Conservation (phyloP, 805 yeast species). For the Candida qinlingensis region DNA sequence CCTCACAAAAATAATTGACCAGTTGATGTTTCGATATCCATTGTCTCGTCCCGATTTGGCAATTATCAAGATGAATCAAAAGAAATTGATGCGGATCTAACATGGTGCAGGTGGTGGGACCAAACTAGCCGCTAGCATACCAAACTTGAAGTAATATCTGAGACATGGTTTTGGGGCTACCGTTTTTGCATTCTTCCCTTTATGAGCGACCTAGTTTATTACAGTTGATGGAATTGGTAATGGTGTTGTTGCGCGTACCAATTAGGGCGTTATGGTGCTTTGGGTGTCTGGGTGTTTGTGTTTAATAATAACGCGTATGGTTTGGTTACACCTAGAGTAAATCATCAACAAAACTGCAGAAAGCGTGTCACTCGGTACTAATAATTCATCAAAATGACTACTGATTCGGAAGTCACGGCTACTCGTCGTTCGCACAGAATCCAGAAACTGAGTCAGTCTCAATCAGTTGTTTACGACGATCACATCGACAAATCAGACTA, state of each 20-base stretch:
- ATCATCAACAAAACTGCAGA: too few relatives aligned
- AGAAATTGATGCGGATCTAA: neutral
- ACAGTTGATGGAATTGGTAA: too few relatives aligned
- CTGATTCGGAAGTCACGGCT: neutral
- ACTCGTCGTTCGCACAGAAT: slow-evolving; percentile 24
- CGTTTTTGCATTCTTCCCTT: too few relatives aligned
- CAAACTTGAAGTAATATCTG: too few relatives aligned
- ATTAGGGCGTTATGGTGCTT: too few relatives aligned
- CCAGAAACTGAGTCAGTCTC: slow-evolving; percentile 13
- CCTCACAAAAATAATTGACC: neutral
- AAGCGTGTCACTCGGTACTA: neutral
- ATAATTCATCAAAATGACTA: slow-evolving; percentile 2
- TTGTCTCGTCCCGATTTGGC: slow-evolving; percentile 16
- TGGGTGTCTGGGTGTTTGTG: too few relatives aligned
- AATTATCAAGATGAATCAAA: slow-evolving; percentile 1
- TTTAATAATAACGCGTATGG: neutral
- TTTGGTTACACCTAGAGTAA: neutral
- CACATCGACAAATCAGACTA: slow-evolving; percentile 19
- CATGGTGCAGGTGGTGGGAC: too few relatives aligned
- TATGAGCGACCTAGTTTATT: too few relatives aligned
- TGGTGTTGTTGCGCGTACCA: too few relatives aligned
- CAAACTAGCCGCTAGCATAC: too few relatives aligned
- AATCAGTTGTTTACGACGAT: slow-evolving; percentile 18
- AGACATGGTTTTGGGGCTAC: too few relatives aligned
- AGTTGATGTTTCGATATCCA: neutral